Base-by-base conservation (phyloP, 371 early-diverging fungal species). In the Circinella minor region DNA sequence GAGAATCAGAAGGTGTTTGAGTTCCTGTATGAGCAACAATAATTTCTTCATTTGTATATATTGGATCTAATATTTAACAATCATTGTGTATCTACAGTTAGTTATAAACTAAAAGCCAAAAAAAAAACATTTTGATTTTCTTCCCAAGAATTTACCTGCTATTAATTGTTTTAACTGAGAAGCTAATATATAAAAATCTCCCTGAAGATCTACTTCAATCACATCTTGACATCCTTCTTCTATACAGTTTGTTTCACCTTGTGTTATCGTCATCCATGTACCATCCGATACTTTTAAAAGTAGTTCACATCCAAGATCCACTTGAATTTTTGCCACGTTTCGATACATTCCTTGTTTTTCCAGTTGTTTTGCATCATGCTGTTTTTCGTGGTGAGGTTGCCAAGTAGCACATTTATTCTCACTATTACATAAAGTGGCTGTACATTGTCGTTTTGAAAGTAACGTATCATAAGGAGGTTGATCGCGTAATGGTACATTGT, bases 271-370 rank as follows among this genome's bases (percentile, higher is more conserved):
- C 36, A 80, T 62, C 80, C 78, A 76, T 27, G 77, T 66, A 1
- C 69, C 69, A 6, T 70, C 68, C 15, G 73, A 71, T 18, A 27
- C 47, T 57, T 74, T 72, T 4, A 81, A 55, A 7, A 47, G 55
- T 8, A 78, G 47, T n/a, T 77, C 71, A 51, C 84, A 84, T 0
- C 84, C 84, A 34, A 68, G 20, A 36, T 67, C 71, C 5, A 81
- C 72, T 3, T 76, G 64, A 47, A 80, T 76, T 3, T 71, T 71
- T 10, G 77, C 75, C 0, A 84, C 63, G 65, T 83, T 78, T 17
- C 80, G 77, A 65, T 81, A 83, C 11, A 83, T 59, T 20, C 18
- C 65, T n/a, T 36, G 37, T 18, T 46, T 37, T 20, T 18, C 17
- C 13, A 38, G 39, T 9, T 57, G 34, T 34, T 27, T 11, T 15